Base-by-base conservation (phyloP, 2,329 filamentous ascomycete genomes). In the Paracorniculantispora psalliotae region DNA sequence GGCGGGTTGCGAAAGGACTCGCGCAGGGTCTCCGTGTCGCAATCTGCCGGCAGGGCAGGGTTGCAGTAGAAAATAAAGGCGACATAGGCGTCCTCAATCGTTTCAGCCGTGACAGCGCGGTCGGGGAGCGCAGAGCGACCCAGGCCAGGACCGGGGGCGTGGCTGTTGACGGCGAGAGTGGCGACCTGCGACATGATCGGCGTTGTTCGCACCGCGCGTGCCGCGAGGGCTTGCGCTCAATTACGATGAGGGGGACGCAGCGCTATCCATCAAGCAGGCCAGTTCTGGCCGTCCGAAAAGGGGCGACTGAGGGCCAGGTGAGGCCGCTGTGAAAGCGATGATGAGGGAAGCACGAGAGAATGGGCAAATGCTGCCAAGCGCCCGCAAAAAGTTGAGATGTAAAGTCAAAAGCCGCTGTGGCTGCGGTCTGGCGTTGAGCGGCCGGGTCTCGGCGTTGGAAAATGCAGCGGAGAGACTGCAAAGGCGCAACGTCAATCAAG, bases 61-160 rank as follows among this genome's bases (percentile, higher is more conserved):
- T 97, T 97, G 79, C 92, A 96, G 73, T 92, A 91, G 59, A 97
- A 80, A 66, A 97, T 89, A 71, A 97, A 97, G 64, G 79, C 74
- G 61, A 92, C 87, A 70, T 92, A 97, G 53, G 90, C 87, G 70
- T 93, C 85, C 67, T 92, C 90, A 63, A 97, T 87, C 13, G 82
- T 89, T 2, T 83, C 81, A 65, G 85, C 81, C 3, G 83, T 86
- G 30, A 96, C 85, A 61, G 85, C 77, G 63, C 81, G 84, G 58
- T 85, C 78, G 8, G 92, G 92, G 50, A 93, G 73, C 21, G 73
- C 61, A 39, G 66, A 67, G 26, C 64, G 65, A 37, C 61, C 47
- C 30, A 39, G 39, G 21, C 7, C 30, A 19, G 33, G 13, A 47
- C 41, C 28, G 39, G 48, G 9, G n/a, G 41, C 49, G 25, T 43